Evolutionary conservation across 1,139 yeast genomes (phyloP).

Genomic region (Magnusiomyces tetraspermus): DNA sequence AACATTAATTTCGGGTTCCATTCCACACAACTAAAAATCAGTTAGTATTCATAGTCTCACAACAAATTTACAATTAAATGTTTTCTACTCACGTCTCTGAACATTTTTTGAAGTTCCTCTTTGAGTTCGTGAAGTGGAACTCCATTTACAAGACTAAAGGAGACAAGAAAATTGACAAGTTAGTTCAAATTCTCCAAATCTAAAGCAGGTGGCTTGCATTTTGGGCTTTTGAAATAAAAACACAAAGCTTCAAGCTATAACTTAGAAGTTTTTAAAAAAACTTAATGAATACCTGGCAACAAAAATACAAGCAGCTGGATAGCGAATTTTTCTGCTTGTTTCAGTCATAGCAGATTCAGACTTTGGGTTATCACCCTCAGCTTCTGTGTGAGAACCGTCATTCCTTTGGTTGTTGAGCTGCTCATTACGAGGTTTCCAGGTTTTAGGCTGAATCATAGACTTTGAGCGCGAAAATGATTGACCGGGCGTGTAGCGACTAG

Average conservation of each 20-base stretch:
- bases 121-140: constrained; percentile 13
- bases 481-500: too few species aligned
- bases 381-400: neutral
- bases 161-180: too few species aligned
- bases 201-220: neutral
- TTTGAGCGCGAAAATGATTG: constrained; percentile 1
- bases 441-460: neutral
- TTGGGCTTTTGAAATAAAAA: neutral
- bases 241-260: too few species aligned
- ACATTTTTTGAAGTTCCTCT: constrained; percentile 46
- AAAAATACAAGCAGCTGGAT: constrained; percentile 77
- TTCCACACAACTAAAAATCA: constrained; percentile 48
- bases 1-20: constrained; percentile 65
- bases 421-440: neutral
- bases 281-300: constrained; percentile 46
- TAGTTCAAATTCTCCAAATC: too few species aligned
- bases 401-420: neutral
- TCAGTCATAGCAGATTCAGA: too few species aligned
- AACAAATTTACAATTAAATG: constrained; percentile 30
- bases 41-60: constrained; percentile 12
- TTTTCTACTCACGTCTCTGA: constrained; percentile 33
- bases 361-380: too few species aligned
- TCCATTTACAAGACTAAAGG: constrained; percentile 14
- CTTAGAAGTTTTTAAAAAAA: too few species aligned
- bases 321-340: neutral